Evolutionary conservation across 768 basidiomycete species (phyloP).

Genomic region (Thelephora aurantiotincta): DNA sequence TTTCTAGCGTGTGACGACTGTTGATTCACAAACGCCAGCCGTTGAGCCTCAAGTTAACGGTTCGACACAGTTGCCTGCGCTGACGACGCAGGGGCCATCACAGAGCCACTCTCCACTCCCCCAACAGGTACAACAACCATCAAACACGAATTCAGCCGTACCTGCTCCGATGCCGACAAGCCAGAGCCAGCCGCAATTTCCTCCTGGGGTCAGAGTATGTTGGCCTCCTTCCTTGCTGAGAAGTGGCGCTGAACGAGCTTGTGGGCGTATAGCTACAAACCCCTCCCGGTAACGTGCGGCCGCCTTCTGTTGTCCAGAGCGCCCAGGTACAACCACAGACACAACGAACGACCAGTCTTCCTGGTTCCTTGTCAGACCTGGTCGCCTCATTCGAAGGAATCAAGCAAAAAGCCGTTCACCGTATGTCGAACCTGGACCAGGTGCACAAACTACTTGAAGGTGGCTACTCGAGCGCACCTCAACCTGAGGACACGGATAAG

Average conservation of each 20-base stretch:
- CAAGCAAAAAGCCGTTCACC: slow-evolving; percentile 88
- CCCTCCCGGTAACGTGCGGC: slow-evolving; percentile 22
- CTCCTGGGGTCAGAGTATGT: slow-evolving; percentile 53
- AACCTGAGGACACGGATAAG: slow-evolving; percentile 91
- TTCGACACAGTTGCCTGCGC: slow-evolving; percentile 18
- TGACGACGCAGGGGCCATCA: slow-evolving; percentile 14
- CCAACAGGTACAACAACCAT: slow-evolving; percentile 31
- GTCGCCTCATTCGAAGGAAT: slow-evolving; percentile 92
- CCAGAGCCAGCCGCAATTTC: slow-evolving; percentile 33
- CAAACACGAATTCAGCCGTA: slow-evolving; percentile 4
- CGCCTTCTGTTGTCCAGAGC: slow-evolving; percentile 32
- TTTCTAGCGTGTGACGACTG: slow-evolving; percentile 23
- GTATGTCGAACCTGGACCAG: slow-evolving; percentile 77
- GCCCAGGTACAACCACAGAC: slow-evolving; percentile 26
- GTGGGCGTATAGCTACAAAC: slow-evolving; percentile 11
- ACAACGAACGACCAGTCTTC: slow-evolving; percentile 29
- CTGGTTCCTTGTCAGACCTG: slow-evolving; percentile 80
- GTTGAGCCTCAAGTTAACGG: slow-evolving; percentile 20
- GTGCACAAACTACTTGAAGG: slow-evolving; percentile 89
- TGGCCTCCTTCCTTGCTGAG: slow-evolving; percentile 14
- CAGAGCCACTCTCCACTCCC: slow-evolving; percentile 32
- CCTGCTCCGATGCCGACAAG: slow-evolving; percentile 1
- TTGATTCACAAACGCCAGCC: slow-evolving; percentile 24
- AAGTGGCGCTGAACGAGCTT: slow-evolving; percentile 20
- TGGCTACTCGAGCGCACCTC: slow-evolving; percentile 79